A percentile compares a stretch with the other conserved stretches of the same genome.
These are phyloP conservation scores for Melampsora larici-populina DNA, from an alignment of 1,284 basidiomycete genomes.

Conservation along the genomic window DNA sequence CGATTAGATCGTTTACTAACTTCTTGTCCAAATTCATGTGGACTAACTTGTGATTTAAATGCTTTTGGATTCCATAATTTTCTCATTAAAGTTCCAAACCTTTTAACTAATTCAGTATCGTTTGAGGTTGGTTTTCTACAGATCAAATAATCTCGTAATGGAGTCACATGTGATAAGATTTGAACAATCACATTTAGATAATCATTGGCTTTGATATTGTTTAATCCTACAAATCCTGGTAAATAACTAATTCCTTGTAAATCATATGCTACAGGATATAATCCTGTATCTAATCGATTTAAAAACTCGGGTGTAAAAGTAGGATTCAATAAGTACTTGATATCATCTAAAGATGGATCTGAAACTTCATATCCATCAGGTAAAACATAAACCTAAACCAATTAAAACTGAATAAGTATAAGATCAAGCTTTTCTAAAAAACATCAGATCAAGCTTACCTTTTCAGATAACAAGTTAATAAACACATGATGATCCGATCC, in stretches of 20 bases:
- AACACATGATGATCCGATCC: slow-evolving; percentile 98
- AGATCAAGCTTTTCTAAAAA: slow-evolving; percentile 48
- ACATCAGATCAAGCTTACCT: slow-evolving; percentile 59
- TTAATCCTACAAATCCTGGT: slow-evolving; percentile 91
- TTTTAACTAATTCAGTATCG: slow-evolving; percentile 71
- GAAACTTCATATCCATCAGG: slow-evolving; percentile 95
- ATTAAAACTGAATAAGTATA: no score
- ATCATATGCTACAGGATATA: slow-evolving; percentile 65
- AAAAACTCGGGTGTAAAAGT: slow-evolving; percentile 67
- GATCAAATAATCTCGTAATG: slow-evolving; percentile 76
- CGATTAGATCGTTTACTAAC: slow-evolving; percentile 80
- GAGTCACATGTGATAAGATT: slow-evolving; percentile 81
- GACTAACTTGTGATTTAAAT: slow-evolving; percentile 97
- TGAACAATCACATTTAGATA: slow-evolving; percentile 98
- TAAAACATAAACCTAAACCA: slow-evolving; percentile 98
- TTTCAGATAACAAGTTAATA: slow-evolving; percentile 87
- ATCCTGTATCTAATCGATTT: slow-evolving; percentile 58
- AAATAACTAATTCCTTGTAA: slow-evolving; percentile 75
- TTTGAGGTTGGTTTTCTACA: slow-evolving; percentile 43
- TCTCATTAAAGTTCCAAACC: slow-evolving; percentile 67
- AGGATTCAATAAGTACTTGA: slow-evolving; percentile 82
- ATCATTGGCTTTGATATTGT: slow-evolving; percentile 95
- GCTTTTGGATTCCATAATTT: slow-evolving; percentile 92
- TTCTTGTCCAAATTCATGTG: slow-evolving; percentile 97
- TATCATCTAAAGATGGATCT: slow-evolving; percentile 91